Base-by-base conservation (phyloP, 352 stramenopile species). In the Phytopythium cucurbitacearum region DNA sequence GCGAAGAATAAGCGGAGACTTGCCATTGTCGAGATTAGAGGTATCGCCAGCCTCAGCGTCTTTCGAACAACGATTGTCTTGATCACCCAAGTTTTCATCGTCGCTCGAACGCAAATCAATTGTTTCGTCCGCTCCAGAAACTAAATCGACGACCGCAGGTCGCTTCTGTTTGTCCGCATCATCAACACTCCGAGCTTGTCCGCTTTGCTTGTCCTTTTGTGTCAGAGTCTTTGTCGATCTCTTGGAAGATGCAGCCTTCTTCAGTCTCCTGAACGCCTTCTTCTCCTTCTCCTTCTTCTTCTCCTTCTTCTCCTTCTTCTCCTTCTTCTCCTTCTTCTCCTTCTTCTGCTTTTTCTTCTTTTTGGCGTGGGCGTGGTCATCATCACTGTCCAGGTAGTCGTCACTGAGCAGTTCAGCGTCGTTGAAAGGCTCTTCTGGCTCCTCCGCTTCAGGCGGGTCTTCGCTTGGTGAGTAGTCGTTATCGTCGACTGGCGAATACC, bases 381-480 rank as follows among this genome's bases (percentile, higher is more conserved):
- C 52, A 15, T 78, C 62, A 40, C 54, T 74, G 40, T 79, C 53
- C 12, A 84, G 37, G 38, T 75, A 76, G 28, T 81, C 74, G 32
- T 83, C 74, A 38, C 69, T 81, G 12, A 85, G 62, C 16, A 79
- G 38, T 47, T 77, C 72, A 16, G 68, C 55, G 8, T 64, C 43
- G 40, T 51, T 63, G 37, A 76, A 50, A 13, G 54, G 55, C 3
- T 78, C 69, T 4, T 78, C 65, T 35, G 49, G 62, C 21, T 28
- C 21, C 11, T 76, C 72, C 4, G 56, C 53, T 44, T 63, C 51
- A 8, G 64, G 59, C 13, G 63, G 62, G 38, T 82, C 71, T 35
- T 80, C 74, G 7, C 50, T 53, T 33, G 68, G 65, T 0, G 61
- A 70, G 37, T 80, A 85, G 32, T 80, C 74, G 48, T 73, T 85